Base-by-base conservation (phyloP, 2,329 filamentous ascomycete genomes). In the Ophiognomonia clavigignenti-juglandacearum region DNA sequence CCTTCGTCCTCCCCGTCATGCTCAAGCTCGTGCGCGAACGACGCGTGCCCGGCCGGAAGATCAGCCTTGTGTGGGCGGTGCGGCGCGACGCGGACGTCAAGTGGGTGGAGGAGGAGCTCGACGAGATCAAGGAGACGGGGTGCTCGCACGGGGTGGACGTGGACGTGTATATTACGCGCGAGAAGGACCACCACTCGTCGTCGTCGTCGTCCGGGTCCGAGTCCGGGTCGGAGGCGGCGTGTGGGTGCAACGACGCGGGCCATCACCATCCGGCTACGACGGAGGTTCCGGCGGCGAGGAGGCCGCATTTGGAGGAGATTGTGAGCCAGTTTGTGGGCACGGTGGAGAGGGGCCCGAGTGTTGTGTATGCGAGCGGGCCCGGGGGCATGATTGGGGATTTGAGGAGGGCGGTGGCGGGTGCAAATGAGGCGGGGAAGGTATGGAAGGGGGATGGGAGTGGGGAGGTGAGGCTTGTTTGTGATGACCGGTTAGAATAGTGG, bases 11-110 rank as follows among this genome's bases (percentile, higher is more conserved):
- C 1, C 78, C 78, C 0, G 61, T 76, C 0, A 63, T 80, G 0
- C 60, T 80, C 16, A 59, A 58, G 38, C 54, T 69, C 9, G 54
- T 66, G 14, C 51, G 61, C 46, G 60, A 61, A 11, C 53, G 52
- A 18, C 53, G 34, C 16, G 51, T 14, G 2, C 61, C 62, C 22
- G 63, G 71, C 45, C 65, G 72, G 43, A 72, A 68, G 50, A 59
- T 85, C 2, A 75, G 82, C 55, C 73, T 87, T n/a, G 66, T 85
- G 47, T 87, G 83, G 83, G 75, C 77, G 2, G 69, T 86, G 31
- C 71, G 81, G 13, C 72, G 75, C 34, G 65, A 65, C 6, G 59
- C 62, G 6, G 77, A 86, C 51, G 61, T 78, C 14, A 65, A 70
- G 18, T 87, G 83, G 82, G 66, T 86, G 9, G 62, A 65, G 22